These are phyloP conservation scores for Magnolia sinica DNA, from an alignment of 164 flowering plant species.

Conservation along the genomic window DNA sequence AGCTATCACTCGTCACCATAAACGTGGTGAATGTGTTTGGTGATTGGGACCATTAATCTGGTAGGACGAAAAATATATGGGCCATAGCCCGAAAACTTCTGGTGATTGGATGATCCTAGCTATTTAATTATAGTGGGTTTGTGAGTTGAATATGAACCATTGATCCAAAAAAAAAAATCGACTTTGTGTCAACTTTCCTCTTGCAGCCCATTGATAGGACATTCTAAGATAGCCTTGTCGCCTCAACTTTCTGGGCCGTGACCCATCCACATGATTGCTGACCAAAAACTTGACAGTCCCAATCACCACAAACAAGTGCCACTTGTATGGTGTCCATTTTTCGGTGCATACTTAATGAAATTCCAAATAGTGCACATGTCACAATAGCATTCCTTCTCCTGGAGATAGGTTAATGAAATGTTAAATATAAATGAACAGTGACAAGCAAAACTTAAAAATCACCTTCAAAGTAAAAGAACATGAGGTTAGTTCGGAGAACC, in stretches of 20 bases:
- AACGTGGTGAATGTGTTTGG: background rate
- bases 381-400: background rate
- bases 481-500: slow-evolving; percentile 79
- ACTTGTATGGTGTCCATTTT: background rate
- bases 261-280: background rate
- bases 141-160: background rate
- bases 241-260: background rate
- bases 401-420: background rate
- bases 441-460: slow-evolving; percentile 1
- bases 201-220: background rate
- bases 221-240: background rate
- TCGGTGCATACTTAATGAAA: background rate
- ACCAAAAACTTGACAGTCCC: no score
- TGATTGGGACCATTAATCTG: background rate
- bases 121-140: background rate
- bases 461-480: slow-evolving; percentile 99
- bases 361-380: background rate
- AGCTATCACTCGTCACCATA: background rate
- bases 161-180: no score
- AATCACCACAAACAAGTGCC: no score
- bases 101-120: background rate
- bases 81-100: background rate
- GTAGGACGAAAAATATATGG: background rate
- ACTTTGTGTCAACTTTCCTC: background rate
- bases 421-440: background rate